Evolutionary conservation across 2,329 filamentous ascomycete genomes (phyloP), one percentile per base, ranked within the genome.

Genomic region (Ascochyta clinopodiicola): DNA sequence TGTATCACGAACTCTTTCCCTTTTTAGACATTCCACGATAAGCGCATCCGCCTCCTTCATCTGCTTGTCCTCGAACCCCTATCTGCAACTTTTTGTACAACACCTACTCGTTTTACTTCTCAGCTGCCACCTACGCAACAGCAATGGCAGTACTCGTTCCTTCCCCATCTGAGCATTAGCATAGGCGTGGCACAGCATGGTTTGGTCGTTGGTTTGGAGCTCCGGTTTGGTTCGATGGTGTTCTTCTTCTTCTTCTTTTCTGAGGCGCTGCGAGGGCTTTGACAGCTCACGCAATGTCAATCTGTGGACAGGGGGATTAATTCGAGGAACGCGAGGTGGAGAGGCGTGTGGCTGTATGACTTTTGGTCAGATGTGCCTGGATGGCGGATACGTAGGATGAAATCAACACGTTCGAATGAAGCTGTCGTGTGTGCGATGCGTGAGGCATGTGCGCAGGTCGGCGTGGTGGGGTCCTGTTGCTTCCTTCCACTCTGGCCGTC

Each of bases 331-430:
- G 44, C 39, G 39, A n/a, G 45, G 48, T 24, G 36, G 45, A 34
- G 31, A 25, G 29, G 42, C 22, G 48, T 44, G 39, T 17, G 37
- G 50, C 51, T 59, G 61, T 57, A 61, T 59, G 61, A 53, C 29
- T 52, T 64, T 51, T 58, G 50, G 44, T 49, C 25, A 50, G 27
- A 51, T 47, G 44, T 56, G 56, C 50, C 44, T 56, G 35, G 44
- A 43, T 56, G 51, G 53, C 47, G 58, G 50, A 60, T 57, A 64
- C 63, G 58, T 66, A 67, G 63, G 61, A 66, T 64, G 63, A 67
- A 66, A 64, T 43, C 42, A 63, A 47, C 48, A 39, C 34, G 45
- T 56, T 44, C 44, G 35, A 55, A 44, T 38, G 21, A 46, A 45
- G 42, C 36, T 17, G 21, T 4, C 25, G 36, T n/a, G 35, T 34